Evolutionary conservation across 2,329 filamentous ascomycete genomes (phyloP), one percentile per base, ranked within the genome.

Genomic region (Clonostachys rhizophaga): DNA sequence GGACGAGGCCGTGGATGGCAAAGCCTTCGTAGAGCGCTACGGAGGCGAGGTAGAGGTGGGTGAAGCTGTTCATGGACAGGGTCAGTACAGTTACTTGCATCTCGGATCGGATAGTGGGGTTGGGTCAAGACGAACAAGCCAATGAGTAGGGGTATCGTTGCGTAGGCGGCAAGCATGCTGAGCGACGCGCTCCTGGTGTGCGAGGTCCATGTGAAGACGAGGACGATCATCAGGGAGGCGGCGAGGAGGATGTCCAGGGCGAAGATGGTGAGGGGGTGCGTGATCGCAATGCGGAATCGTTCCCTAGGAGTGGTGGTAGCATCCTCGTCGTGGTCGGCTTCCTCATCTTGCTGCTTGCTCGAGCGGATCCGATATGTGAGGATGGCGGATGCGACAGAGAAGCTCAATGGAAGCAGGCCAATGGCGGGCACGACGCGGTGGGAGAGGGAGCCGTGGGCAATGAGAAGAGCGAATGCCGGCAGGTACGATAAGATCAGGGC

Each of bases 101-200:
- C 24, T 30, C 8, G 24, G 24, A 30, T 39, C 17, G 13, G 30
- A 17, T 24, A 8, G 30, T 13, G 36, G 36, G 36, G 14, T 8
- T 18, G 12, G 5, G 36, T 39, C 17, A n/a, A 10, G 37, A 54
- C 65, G 52, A 58, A 71, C 70, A 71, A 69, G 52, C 65, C 70
- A 34, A 64, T 47, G 30, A 72, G 52, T 40, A 72, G 57, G 36
- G 69, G 69, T 16, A 72, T 61, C 4, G 69, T 72, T 11, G 63
- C 62, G 51, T 72, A 72, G 12, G 69, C 64, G 36, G 67, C 67
- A 34, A 72, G 58, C 67, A 70, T 70, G 39, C 60, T 64, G 12
- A 39, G 14, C 14, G 14, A 43, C 69, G 62, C 55, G 30, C 57
- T 56, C 11, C 48, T 43, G 7, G 55, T 50, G 14, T 55, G 55